phyloP scores from a whole-genome alignment of 768 basidiomycete genomes.

The Cystobasidiopsis lactophilus region DNA sequence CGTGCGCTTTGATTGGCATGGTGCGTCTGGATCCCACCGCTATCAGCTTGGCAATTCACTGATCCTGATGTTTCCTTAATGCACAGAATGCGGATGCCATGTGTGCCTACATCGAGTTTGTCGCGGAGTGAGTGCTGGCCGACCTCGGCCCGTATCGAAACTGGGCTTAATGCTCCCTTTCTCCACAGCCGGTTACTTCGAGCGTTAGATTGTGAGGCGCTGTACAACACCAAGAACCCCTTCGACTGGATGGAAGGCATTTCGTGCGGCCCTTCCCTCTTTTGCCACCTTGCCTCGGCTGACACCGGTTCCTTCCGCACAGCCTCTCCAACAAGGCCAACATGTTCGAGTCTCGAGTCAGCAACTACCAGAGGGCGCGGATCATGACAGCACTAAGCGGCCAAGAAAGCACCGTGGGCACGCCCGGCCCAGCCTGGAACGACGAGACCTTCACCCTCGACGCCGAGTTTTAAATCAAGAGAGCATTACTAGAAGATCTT shows the following conservation, averaged over 20 bases:
- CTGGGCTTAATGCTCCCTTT: no score
- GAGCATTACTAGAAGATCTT: no score
- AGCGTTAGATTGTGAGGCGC: conserved; percentile 57
- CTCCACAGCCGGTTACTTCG: conserved; percentile 65
- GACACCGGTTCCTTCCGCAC: conserved; percentile 65
- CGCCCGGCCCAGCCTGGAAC: background rate
- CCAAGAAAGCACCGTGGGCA: background rate
- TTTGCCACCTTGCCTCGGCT: background rate
- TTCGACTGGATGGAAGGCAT: conserved; percentile 27
- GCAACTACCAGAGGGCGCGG: conserved; percentile 24
- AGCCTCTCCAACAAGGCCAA: conserved; percentile 84
- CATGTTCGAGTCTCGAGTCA: conserved; percentile 89
- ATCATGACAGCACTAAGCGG: background rate
- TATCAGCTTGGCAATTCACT: conserved; percentile 23
- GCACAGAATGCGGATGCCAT: background rate
- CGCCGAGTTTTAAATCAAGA: conserved; percentile 7
- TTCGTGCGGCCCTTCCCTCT: conserved; percentile 35
- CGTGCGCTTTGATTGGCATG: conserved; percentile 74
- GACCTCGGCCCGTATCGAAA: no score
- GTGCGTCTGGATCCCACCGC: conserved; percentile 69
- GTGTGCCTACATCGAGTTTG: conserved; percentile 55
- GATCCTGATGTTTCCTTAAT: conserved; percentile 9
- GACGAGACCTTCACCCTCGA: conserved; percentile 2
- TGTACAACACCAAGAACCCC: conserved; percentile 56
- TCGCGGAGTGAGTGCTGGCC: no score